Conservation (phyloP, 108 stramenopile species). For the Chaetoceros tenuissimus region DNA sequence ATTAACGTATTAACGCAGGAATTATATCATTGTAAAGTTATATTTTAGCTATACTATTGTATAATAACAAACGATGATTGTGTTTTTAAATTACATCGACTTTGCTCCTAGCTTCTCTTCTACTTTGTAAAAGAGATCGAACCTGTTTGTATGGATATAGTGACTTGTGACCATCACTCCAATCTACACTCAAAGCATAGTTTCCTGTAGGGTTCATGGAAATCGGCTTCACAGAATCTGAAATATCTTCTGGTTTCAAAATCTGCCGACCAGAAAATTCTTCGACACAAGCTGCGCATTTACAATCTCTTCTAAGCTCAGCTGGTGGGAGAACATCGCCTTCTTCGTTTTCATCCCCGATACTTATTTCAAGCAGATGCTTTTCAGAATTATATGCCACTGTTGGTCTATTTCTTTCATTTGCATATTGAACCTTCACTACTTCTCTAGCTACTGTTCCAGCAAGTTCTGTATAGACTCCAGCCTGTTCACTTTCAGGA, state of each 20-base stretch:
- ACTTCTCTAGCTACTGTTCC: constrained; percentile 59
- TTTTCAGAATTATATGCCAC: constrained; percentile 35
- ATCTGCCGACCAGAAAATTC: constrained; percentile 86
- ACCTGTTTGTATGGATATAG: constrained; percentile 80
- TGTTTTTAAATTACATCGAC: too few relatives aligned
- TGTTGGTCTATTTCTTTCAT: constrained; percentile 24
- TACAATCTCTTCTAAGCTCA: constrained; percentile 58
- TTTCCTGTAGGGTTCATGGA: constrained; percentile 68
- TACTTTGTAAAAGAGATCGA: constrained; percentile 13
- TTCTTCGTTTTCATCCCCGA: constrained; percentile 8
- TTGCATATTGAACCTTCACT: constrained; percentile 57
- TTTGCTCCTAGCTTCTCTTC: constrained; percentile 2
- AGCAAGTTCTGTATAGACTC: constrained; percentile 56
- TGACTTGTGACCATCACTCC: constrained; percentile 85
- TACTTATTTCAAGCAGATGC: constrained; percentile 20
- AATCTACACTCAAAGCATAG: constrained; percentile 84
- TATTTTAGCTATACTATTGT: too few relatives aligned
- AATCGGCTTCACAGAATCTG: constrained; percentile 53
- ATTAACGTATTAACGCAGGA: too few relatives aligned
- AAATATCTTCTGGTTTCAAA: constrained; percentile 39
- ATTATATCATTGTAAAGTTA: too few relatives aligned
- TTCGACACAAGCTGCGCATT: constrained; percentile 86
- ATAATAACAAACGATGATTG: too few relatives aligned
- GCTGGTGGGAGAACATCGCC: constrained; percentile 41
- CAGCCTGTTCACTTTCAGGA: constrained; percentile 58